Conservation (phyloP, 1,139 yeast genomes). For the Magnusiomyces tetraspermus region DNA sequence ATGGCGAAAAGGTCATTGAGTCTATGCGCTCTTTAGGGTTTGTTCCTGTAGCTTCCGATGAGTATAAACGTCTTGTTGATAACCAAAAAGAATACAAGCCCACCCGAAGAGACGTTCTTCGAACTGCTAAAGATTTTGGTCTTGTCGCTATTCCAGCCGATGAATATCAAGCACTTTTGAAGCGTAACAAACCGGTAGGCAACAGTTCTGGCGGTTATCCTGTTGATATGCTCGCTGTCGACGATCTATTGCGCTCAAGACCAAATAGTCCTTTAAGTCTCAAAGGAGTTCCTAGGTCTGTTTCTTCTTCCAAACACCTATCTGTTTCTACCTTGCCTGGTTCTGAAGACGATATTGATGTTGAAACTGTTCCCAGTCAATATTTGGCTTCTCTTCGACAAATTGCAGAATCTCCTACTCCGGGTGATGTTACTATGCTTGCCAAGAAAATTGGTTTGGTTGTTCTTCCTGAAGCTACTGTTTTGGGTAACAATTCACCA, state of each 20-base stretch:
- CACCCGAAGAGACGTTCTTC: slow-evolving; percentile 31
- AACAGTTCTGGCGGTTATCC: slow-evolving; percentile 10
- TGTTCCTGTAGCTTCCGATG: slow-evolving; percentile 31
- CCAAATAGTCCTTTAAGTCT: slow-evolving; percentile 3
- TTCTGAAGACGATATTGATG: slow-evolving; percentile 19
- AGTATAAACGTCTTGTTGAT: slow-evolving; percentile 31
- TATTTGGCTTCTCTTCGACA: slow-evolving; percentile 29
- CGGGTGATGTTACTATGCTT: slow-evolving; percentile 25
- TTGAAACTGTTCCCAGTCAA: slow-evolving; percentile 30
- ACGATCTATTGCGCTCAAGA: slow-evolving; percentile 4
- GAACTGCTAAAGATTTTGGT: slow-evolving; percentile 35
- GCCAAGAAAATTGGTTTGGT: slow-evolving; percentile 26
- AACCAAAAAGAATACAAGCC: slow-evolving; percentile 31
- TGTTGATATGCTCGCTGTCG: slow-evolving; percentile 17
- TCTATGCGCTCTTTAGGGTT: slow-evolving; percentile 31
- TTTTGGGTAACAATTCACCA: slow-evolving; percentile 1
- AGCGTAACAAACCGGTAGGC: slow-evolving; percentile 10
- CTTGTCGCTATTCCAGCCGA: slow-evolving; percentile 32
- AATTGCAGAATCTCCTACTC: slow-evolving; percentile 30
- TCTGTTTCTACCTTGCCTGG: neutral
- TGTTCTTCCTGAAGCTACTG: slow-evolving; percentile 6
- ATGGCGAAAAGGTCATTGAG: slow-evolving; percentile 27
- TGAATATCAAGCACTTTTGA: slow-evolving; percentile 29
- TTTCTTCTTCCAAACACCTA: neutral
- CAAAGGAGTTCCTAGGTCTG: neutral